Evolutionary conservation across 208 protist species (phyloP), one percentile per base, ranked within the genome.

Genomic region (Trypanosomatidae sp.): DNA sequence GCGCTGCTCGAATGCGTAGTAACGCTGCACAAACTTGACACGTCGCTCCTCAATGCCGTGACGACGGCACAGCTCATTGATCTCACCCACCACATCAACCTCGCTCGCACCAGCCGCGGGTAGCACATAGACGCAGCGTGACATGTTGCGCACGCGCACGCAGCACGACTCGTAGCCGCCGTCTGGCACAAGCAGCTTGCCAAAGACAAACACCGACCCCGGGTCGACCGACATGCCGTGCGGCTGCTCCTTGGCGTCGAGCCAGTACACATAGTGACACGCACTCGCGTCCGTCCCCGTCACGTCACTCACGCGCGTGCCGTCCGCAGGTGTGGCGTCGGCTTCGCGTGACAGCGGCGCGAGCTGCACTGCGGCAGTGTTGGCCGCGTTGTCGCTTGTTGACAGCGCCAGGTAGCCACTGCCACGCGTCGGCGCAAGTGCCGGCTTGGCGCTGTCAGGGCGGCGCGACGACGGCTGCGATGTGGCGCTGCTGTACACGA

Each of bases 1-100:
- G 2, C 48, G 48, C 37, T 87, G 66, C 45, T 96, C 93, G 66
- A 97, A 97, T 1, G 79, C 77, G 59, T 97, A 97, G 60, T 92
- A 94, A 0, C 85, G 66, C 28, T 95, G 66, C 21, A 91, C 82
- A 61, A 90, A 79, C 51, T 96, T 95, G 39, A 95, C 61, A 24
- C 66, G 64, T 7, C 73, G 67, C 51, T 88, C 61, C 45, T 73
- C 60, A 47, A 94, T 92, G 8, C 73, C 63, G 44, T 78, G 63
- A 4, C 40, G 57, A 10, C 61, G 57, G 50, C 85, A 86, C 13
- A 93, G 43, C 11, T 65, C 62, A 23, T 80, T 87, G 42, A 96
- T 71, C 61, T 96, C 87, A 20, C 65, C 53, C 25, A 94, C 60
- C 2, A 91, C 80, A 40, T 93, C 77, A 6, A 33, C 28, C 47